Percentiles rank a stretch among this genome's conserved stretches.
phyloP scores from a whole-genome alignment of 1,139 yeast genomes.

The Protomyces inouyei region DNA sequence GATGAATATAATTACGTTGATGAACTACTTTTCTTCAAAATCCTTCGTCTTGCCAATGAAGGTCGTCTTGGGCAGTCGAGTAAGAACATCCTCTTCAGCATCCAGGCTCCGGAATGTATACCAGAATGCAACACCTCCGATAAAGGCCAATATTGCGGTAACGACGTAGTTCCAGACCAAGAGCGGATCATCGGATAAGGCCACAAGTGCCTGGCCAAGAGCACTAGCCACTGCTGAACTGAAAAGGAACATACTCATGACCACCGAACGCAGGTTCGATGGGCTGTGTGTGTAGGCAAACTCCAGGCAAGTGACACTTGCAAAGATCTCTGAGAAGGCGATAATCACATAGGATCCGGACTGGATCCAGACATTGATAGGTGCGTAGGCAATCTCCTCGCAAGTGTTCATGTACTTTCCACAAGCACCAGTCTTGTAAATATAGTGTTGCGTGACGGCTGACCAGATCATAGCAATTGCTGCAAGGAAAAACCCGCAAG shows the following conservation, averaged over 20 bases:
- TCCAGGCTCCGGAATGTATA: slow-evolving; percentile 54
- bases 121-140: slow-evolving; percentile 63
- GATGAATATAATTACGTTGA: no score
- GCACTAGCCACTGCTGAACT: slow-evolving; percentile 67
- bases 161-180: slow-evolving; percentile 64
- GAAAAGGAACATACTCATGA: slow-evolving; percentile 57
- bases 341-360: slow-evolving; percentile 60
- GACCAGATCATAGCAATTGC: slow-evolving; percentile 70
- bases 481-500: slow-evolving; percentile 69
- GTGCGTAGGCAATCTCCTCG: slow-evolving; percentile 40
- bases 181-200: slow-evolving; percentile 63
- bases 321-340: slow-evolving; percentile 60
- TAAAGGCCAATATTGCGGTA: slow-evolving; percentile 55
- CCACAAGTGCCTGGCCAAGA: slow-evolving; percentile 63
- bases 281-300: slow-evolving; percentile 70
- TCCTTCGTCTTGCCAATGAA: not conserved
- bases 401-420: slow-evolving; percentile 51
- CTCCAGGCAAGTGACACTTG: slow-evolving; percentile 57
- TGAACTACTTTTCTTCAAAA: not conserved
- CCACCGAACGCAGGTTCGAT: slow-evolving; percentile 57
- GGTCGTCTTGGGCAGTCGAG: slow-evolving; percentile 34
- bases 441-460: slow-evolving; percentile 67
- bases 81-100: slow-evolving; percentile 55
- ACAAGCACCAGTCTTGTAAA: slow-evolving; percentile 70
- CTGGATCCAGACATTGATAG: slow-evolving; percentile 60